Percentiles rank a stretch among this genome's conserved stretches.
These are phyloP conservation scores for Chaetomiaceae sp. DNA, from an alignment of 2,329 filamentous ascomycete species.

Conservation along the genomic window DNA sequence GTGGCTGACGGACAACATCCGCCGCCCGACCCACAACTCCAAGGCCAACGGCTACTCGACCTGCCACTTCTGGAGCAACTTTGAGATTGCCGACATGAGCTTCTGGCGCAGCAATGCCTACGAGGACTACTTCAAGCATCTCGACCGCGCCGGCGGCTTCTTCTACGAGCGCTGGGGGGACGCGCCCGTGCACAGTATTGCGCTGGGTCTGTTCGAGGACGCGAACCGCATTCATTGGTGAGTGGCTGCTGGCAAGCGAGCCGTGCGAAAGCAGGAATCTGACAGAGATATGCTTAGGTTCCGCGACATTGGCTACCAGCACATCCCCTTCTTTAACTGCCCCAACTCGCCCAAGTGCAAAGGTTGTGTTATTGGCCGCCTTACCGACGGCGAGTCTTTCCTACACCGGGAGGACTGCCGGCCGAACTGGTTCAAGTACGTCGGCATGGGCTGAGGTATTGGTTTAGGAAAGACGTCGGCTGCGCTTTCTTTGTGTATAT, in stretches of 20 bases:
- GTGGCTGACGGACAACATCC: slow-evolving; percentile 75
- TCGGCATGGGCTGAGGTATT: slow-evolving; percentile 62
- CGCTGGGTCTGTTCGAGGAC: slow-evolving; percentile 86
- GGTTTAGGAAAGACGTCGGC: background rate
- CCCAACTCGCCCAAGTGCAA: slow-evolving; percentile 92
- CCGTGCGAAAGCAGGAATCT: background rate
- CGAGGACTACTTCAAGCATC: slow-evolving; percentile 91
- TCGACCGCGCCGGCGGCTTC: slow-evolving; percentile 91
- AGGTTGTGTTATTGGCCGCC: slow-evolving; percentile 76
- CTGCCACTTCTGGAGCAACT: slow-evolving; percentile 99
- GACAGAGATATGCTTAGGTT: slow-evolving; percentile 56
- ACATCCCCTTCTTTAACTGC: slow-evolving; percentile 98
- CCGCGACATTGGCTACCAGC: slow-evolving; percentile 97
- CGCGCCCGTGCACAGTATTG: slow-evolving; percentile 93
- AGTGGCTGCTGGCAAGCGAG: slow-evolving; percentile 25
- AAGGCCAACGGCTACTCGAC: slow-evolving; percentile 91
- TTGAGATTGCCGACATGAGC: slow-evolving; percentile 87
- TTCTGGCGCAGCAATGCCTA: slow-evolving; percentile 91
- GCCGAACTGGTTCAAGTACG: slow-evolving; percentile 95
- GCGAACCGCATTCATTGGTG: slow-evolving; percentile 88
- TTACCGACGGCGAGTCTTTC: slow-evolving; percentile 83
- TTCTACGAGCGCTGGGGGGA: slow-evolving; percentile 99
- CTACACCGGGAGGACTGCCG: slow-evolving; percentile 88
- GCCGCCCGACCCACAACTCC: slow-evolving; percentile 71
- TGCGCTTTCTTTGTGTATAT: slow-evolving; percentile 7